These are phyloP conservation scores for Tricholoma matsutake DNA, from an alignment of 768 basidiomycete genomes.

Conservation along the genomic window DNA sequence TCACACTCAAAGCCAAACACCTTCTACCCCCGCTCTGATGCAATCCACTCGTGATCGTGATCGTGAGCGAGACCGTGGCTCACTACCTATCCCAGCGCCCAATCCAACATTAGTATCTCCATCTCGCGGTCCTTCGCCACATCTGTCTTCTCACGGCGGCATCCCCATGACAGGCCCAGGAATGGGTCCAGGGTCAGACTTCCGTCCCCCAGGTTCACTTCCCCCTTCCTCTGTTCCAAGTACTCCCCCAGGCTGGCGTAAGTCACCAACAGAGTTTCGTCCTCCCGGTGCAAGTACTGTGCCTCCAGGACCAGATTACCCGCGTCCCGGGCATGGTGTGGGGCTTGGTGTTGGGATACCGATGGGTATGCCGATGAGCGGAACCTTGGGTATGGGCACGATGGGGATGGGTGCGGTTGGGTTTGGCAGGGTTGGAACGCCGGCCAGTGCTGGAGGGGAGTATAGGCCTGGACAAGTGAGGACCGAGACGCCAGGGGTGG, in stretches of 20 bases:
- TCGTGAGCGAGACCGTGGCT: slow-evolving; percentile 14
- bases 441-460: neutral
- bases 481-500: neutral
- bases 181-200: neutral
- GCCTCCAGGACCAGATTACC: neutral
- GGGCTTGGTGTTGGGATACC: neutral
- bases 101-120: neutral
- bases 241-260: neutral
- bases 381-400: neutral
- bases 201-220: neutral
- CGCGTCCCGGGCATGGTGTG: neutral
- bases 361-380: neutral
- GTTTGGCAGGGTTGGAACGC: neutral
- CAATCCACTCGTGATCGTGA: slow-evolving; percentile 9
- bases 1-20: slow-evolving; percentile 9
- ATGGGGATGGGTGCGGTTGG: neutral
- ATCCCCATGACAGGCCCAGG: neutral
- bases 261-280: neutral
- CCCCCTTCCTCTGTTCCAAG: neutral
- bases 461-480: neutral
- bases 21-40: slow-evolving; percentile 2
- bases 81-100: neutral
- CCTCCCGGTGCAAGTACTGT: neutral
- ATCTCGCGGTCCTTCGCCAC: neutral
- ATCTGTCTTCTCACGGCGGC: neutral